Base-by-base conservation (phyloP, 176 grass and related monocot species). In the Aegilops tauschii region DNA sequence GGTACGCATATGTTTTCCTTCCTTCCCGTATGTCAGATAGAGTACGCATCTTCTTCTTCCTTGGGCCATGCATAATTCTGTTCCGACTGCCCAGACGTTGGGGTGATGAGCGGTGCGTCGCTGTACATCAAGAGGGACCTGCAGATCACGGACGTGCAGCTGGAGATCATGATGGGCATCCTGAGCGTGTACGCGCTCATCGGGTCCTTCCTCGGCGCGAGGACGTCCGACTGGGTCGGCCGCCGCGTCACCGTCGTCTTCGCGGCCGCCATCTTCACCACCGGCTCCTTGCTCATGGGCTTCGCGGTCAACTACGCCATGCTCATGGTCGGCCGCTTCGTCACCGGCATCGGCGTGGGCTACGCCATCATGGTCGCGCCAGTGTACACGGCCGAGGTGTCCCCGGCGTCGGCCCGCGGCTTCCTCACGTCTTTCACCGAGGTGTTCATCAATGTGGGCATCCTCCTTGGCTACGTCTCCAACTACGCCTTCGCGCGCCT, bases 371-470 rank as follows among this genome's bases (percentile, higher is more conserved):
- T 92, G 91, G 83, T 92, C 21, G 87, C 91, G n/a, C 91, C 91
- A 13, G 87, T 89, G n/a, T 89, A 92, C 82, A 90, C 91, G 20
- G 91, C 91, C 25, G 91, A 92, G 74, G 58, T 92, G 7, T 79
- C 91, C 7, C 91, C 91, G 0, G 84, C 87, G 62, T 95, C 93
- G 10, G 21, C 91, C 12, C 83, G 93, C 4, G 93, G 93, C 34
- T 87, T 95, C 83, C 91, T 95, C 20, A 95, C 86, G 1, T 95
- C 93, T n/a, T 95, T 95, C 64, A 81, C 93, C 39, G 93, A 95
- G 83, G 76, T 95, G n/a, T 95, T 95, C 86, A 93, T 95, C 86
- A 95, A 95, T 86, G 56, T 84, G 65, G 93, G 93, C 82, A 93
- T 95, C 76, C 93, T 95, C 12, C 90, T 95, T 30, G 93, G 93